phyloP scores from a whole-genome alignment of 129 eudicot species.

The Escallonia herrerae region DNA sequence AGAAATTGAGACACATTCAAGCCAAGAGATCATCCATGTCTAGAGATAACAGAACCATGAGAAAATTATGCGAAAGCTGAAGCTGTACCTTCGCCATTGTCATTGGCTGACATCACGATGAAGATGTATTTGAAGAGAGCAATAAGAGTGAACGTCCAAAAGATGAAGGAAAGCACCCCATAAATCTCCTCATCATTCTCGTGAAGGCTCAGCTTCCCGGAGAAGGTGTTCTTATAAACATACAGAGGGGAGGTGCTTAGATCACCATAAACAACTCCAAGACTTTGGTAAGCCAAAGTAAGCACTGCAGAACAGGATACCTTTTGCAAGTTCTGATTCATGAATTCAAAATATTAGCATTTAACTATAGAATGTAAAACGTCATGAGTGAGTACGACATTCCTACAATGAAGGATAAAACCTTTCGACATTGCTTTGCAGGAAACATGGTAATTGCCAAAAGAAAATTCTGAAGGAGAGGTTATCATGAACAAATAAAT shows the following conservation, averaged over 20 bases:
- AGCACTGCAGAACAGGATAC: constrained; percentile 37
- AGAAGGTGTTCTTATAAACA: constrained; percentile 66
- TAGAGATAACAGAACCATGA: no score
- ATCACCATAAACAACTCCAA: constrained; percentile 80
- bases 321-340: constrained; percentile 32
- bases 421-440: no score
- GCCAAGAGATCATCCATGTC: no score
- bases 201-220: constrained; percentile 50
- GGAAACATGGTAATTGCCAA: no score
- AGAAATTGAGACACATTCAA: no score
- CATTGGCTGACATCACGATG: constrained; percentile 67
- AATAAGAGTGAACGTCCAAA: constrained; percentile 73
- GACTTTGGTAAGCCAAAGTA: constrained; percentile 70
- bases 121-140: constrained; percentile 54
- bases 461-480: no score
- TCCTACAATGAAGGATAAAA: no score
- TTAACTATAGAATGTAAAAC: not conserved
- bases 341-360: not conserved
- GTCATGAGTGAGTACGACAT: not conserved
- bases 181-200: constrained; percentile 65
- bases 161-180: constrained; percentile 70
- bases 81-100: constrained; percentile 68
- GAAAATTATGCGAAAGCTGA: not conserved
- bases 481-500: not conserved
- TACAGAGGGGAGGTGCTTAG: constrained; percentile 74